Conservation (phyloP, 179 eudicot species). For the Spergularia azorica region DNA sequence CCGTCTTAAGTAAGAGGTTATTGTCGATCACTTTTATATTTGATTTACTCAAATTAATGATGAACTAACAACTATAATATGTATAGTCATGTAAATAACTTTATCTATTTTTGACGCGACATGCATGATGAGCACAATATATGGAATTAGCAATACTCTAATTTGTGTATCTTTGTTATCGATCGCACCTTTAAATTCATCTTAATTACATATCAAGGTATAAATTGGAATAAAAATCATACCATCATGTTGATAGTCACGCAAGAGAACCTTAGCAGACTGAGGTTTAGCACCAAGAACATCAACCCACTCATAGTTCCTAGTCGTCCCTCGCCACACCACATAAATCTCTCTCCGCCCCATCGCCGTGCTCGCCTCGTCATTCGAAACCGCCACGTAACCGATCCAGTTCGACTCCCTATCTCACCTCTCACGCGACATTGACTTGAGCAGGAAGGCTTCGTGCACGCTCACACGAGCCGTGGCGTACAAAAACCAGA, state of each 20-base stretch:
- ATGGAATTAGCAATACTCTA: too few relatives aligned
- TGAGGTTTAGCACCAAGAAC: conserved; percentile 46
- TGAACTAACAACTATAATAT: too few relatives aligned
- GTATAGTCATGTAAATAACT: too few relatives aligned
- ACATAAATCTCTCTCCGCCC: conserved; percentile 76
- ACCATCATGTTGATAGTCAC: not conserved
- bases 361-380: conserved; percentile 34
- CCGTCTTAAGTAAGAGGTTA: too few relatives aligned
- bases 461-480: conserved; percentile 50
- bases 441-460: conserved; percentile 55
- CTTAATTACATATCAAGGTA: too few relatives aligned
- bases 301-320: conserved; percentile 74
- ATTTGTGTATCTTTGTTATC: too few relatives aligned
- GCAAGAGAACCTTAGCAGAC: conserved; percentile 38
- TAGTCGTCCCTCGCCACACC: conserved; percentile 71
- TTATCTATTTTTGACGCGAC: too few relatives aligned
- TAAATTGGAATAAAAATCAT: not conserved
- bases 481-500: conserved; percentile 57
- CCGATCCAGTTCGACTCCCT: conserved; percentile 92
- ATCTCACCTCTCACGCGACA: conserved; percentile 80
- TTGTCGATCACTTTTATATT: too few relatives aligned
- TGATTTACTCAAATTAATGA: too few relatives aligned
- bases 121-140: too few relatives aligned
- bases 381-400: conserved; percentile 60
- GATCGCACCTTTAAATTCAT: too few relatives aligned